Evolutionary conservation across 2,329 filamentous ascomycete genomes (phyloP).

Genomic region (Apiospora malaysiana): DNA sequence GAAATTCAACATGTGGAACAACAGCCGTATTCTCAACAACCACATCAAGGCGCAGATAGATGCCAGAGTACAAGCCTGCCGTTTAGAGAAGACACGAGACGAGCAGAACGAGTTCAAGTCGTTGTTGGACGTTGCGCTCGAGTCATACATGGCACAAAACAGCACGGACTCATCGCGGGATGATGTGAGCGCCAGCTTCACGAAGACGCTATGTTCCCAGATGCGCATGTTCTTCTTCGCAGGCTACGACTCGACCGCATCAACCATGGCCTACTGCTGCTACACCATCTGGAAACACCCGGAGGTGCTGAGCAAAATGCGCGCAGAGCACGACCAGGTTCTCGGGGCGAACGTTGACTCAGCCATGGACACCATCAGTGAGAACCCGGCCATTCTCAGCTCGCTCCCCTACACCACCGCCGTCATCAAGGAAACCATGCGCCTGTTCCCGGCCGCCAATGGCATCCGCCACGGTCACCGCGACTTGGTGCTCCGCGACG

Average conservation of each 20-base stretch:
- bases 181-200: constrained; percentile 35
- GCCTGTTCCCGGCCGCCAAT: constrained; percentile 55
- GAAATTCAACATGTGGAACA: constrained; percentile 39
- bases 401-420: constrained; percentile 56
- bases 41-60: constrained; percentile 38
- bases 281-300: constrained; percentile 40
- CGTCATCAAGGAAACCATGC: constrained; percentile 58
- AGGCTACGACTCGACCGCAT: constrained; percentile 46
- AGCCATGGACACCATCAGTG: constrained; percentile 44
- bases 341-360: constrained; percentile 48
- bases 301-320: constrained; percentile 35
- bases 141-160: constrained; percentile 37
- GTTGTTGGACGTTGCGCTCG: constrained; percentile 41
- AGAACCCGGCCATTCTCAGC: constrained; percentile 52
- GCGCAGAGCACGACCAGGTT: constrained; percentile 46
- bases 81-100: constrained; percentile 30
- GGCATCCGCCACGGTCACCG: constrained; percentile 51
- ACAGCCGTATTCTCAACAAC: constrained; percentile 37
- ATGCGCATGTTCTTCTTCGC: constrained; percentile 46
- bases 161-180: constrained; percentile 27
- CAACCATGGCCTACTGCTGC: constrained; percentile 39
- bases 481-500: constrained; percentile 44
- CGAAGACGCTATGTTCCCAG: constrained; percentile 39
- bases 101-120: constrained; percentile 34
- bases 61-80: constrained; percentile 32